Percentiles rank a stretch among this genome's conserved stretches.
Evolutionary conservation across 768 basidiomycete species (phyloP).

Genomic region (Termitomyces sp.): DNA sequence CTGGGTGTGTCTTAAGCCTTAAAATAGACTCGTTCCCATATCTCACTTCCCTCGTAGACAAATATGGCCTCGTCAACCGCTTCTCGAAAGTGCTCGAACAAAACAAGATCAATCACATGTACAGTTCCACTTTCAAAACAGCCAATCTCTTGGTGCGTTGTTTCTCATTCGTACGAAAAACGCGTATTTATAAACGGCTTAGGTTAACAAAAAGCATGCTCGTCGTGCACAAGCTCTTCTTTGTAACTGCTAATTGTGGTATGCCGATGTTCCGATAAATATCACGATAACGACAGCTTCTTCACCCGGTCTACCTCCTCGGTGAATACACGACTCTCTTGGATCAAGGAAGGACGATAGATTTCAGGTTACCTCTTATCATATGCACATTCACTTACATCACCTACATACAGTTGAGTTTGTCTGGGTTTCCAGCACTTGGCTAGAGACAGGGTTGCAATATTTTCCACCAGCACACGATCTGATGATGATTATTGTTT

Average conservation of each 20-base stretch:
- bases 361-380: neutral
- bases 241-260: constrained; percentile 40
- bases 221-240: constrained; percentile 52
- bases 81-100: constrained; percentile 70
- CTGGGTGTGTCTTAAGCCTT: constrained; percentile 40
- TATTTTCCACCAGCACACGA: neutral
- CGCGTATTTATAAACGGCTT: neutral
- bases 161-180: neutral
- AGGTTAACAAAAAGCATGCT: constrained; percentile 57
- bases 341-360: neutral
- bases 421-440: neutral
- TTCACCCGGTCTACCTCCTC: constrained; percentile 1
- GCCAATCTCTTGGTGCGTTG: constrained; percentile 65
- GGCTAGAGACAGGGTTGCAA: neutral
- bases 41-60: constrained; percentile 41
- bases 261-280: neutral
- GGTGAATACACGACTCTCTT: constrained; percentile 1
- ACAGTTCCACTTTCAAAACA: constrained; percentile 78
- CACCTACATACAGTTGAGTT: neutral
- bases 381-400: neutral
- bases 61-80: constrained; percentile 71
- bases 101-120: constrained; percentile 78
- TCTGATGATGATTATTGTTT: neutral
- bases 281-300: constrained; percentile 2
- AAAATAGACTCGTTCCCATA: neutral